Evolutionary conservation across 139 green algal genomes (phyloP).

Genomic region (Chlamydomonas schloesseri): DNA sequence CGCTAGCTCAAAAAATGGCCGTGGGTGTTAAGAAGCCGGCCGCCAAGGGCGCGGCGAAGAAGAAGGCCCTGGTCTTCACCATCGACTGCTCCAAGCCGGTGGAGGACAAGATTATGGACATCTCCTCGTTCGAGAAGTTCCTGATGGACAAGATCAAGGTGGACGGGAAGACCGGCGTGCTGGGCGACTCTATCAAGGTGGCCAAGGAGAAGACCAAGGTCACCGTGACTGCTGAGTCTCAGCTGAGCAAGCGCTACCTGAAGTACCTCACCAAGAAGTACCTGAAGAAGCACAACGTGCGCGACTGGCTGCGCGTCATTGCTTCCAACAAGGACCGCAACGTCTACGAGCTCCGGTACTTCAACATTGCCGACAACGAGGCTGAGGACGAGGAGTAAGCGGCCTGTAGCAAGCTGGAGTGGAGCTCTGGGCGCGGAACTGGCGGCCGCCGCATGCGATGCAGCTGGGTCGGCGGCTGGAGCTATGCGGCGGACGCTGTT

Average conservation of each 20-base stretch:
- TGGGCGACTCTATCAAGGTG: conserved; percentile 91
- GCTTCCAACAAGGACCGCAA: conserved; percentile 98
- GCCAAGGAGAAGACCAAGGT: conserved; percentile 93
- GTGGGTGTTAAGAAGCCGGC: conserved; percentile 45
- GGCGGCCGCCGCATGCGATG: conserved; percentile 5
- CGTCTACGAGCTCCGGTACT: conserved; percentile 99
- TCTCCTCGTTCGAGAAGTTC: conserved; percentile 98
- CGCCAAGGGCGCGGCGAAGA: conserved; percentile 51
- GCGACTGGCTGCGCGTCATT: conserved; percentile 98
- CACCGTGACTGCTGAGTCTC: conserved; percentile 78
- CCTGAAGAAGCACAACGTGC: conserved; percentile 99
- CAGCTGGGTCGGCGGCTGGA: conserved; percentile 8
- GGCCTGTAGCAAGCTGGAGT: background rate
- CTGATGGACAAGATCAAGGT: conserved; percentile 98
- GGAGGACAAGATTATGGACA: conserved; percentile 84
- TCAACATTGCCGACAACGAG: conserved; percentile 96
- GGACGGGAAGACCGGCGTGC: conserved; percentile 78
- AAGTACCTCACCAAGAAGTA: conserved; percentile 99
- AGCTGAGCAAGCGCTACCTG: conserved; percentile 96
- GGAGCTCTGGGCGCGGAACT: conserved; percentile 2
- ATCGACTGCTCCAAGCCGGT: conserved; percentile 72
- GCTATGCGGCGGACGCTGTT: no score
- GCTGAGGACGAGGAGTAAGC: conserved; percentile 91
- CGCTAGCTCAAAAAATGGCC: conserved; percentile 28
- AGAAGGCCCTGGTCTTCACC: conserved; percentile 58